Evolutionary conservation across 257 asterid genomes (phyloP).

Genomic region (Ilex aquifolium): DNA sequence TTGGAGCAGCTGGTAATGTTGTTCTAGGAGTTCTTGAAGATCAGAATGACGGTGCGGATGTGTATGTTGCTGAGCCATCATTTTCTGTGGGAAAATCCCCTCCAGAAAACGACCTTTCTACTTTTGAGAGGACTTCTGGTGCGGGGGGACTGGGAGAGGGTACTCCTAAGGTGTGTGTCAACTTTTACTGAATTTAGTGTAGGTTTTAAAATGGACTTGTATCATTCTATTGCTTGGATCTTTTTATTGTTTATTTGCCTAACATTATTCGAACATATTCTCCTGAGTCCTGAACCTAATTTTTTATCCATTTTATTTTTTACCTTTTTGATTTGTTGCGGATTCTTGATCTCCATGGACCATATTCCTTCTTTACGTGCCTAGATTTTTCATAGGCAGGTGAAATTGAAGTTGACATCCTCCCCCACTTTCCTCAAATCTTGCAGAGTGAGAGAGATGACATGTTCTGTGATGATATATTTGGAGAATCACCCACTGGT

Average conservation of each 20-base stretch:
- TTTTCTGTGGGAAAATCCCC: slow-evolving; percentile 88
- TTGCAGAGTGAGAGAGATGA: slow-evolving; percentile 83
- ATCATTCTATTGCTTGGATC: neutral
- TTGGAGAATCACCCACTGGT: slow-evolving; percentile 94
- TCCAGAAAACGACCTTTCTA: slow-evolving; percentile 46
- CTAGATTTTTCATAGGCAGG: too few species aligned
- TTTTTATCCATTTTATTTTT: too few species aligned
- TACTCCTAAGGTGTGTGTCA: slow-evolving; percentile 75
- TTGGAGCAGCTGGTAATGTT: slow-evolving; percentile 27
- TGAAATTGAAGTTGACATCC: too few species aligned
- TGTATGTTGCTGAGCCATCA: slow-evolving; percentile 45
- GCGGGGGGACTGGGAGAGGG: slow-evolving; percentile 92
- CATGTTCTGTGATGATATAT: slow-evolving; percentile 89
- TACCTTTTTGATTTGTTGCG: too few species aligned
- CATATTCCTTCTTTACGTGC: too few species aligned
- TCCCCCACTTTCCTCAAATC: slow-evolving; percentile 1
- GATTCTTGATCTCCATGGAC: too few species aligned
- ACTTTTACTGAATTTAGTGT: slow-evolving; percentile 1
- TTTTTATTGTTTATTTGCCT: too few species aligned
- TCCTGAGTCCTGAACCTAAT: too few species aligned
- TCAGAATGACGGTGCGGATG: slow-evolving; percentile 44
- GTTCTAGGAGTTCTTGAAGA: slow-evolving; percentile 26
- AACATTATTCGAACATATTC: neutral
- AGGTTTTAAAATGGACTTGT: too few species aligned
- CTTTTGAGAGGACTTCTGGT: slow-evolving; percentile 42